Evolutionary conservation across 345 rosid species (phyloP), one percentile per base, ranked within the genome.

Genomic region (Psidium guajava): DNA sequence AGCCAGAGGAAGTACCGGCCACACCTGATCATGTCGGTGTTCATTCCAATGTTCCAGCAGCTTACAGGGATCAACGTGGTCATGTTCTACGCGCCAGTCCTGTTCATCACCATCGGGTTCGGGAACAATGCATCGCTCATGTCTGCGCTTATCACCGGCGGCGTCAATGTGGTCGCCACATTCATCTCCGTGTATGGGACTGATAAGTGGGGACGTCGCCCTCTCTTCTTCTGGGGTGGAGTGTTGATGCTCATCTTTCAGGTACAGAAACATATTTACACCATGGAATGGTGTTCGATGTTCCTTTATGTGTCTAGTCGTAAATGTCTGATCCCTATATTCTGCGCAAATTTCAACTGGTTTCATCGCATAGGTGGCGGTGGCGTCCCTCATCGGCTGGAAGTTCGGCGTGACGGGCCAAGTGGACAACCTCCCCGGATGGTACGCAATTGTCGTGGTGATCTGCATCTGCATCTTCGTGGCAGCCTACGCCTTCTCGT

Each of bases 11-110:
- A 77, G 73, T 88, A 90, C 49, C 84, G 91, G 54, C 91, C 87
- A 6, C 90, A 90, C 50, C 82, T 88, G 59, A 53, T 82, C 53
- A 84, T 90, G 49, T 27, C 77, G 44, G 44, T 69, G 44, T 3
- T 88, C 16, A 87, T 92, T 74, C 91, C 93, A 2, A 85, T 88
- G 56, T 90, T 93, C 86, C 93, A 93, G n/a, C 93, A 90, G 73
- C 73, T 90, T 16, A 93, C 92, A 1, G 93, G 92, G 47, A 92
- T 90, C 84, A 92, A 91, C 50, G 90, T 90, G 36, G 86, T 92
- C 85, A 90, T 87, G 82, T 92, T 92, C 85, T 92, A 91, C 51
- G 92, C 93, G 11, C 94, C 93, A 22, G 93, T 90, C 18, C 84
- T 90, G 42, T 92, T 91, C 82, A 90, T 89, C 83, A 89, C 92